phyloP scores from a whole-genome alignment of 306 rosid genomes.

The Dryas octopetala region DNA sequence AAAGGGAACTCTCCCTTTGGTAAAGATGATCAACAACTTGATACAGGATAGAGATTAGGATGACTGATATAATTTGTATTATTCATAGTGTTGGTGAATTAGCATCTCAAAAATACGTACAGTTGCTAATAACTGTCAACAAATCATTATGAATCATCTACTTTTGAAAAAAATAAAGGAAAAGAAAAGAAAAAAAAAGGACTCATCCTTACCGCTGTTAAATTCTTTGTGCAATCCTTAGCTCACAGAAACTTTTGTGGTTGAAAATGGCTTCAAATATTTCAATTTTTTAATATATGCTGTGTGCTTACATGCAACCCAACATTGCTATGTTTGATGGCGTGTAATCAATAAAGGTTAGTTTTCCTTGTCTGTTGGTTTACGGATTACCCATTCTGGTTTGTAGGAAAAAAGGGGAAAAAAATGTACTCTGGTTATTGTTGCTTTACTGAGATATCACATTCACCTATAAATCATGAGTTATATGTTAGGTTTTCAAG shows the following conservation, averaged over 20 bases:
- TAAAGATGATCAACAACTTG: conserved; percentile 88
- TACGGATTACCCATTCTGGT: neutral
- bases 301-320: neutral
- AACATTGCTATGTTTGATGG: neutral
- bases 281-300: neutral
- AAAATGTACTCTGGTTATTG: neutral
- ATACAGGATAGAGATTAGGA: conserved; percentile 70
- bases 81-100: conserved; percentile 38
- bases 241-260: neutral
- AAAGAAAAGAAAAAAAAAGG: neutral
- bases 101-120: conserved; percentile 33
- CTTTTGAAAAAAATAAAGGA: neutral
- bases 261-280: neutral
- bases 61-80: conserved; percentile 36
- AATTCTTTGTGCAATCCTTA: neutral
- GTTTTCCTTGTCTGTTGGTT: neutral
- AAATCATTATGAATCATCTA: conserved; percentile 8
- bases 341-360: neutral
- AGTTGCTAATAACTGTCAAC: conserved; percentile 27
- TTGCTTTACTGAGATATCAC: neutral
- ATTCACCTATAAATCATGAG: neutral
- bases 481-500: neutral
- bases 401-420: neutral
- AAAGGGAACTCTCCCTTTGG: conserved; percentile 93
- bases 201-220: neutral